phyloP scores from a whole-genome alignment of 495 filamentous ascomycete genomes.

The Penicillium ucsense region DNA sequence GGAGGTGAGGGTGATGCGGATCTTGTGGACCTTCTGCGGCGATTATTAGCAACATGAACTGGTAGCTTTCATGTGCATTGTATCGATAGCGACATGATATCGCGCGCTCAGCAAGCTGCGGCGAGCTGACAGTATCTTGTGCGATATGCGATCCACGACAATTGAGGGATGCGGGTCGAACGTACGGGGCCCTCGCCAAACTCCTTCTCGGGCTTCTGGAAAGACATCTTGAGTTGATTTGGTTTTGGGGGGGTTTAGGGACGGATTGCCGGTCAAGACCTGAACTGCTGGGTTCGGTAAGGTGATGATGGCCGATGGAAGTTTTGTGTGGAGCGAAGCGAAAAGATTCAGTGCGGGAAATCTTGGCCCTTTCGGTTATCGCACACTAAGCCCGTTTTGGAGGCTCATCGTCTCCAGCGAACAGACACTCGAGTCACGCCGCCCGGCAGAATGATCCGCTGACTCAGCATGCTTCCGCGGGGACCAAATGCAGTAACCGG shows the following conservation, averaged over 20 bases:
- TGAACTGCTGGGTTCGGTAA: slow-evolving; percentile 65
- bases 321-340: slow-evolving; percentile 22
- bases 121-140: background rate
- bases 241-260: slow-evolving; percentile 10
- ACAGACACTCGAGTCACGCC: no score
- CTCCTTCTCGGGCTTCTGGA: slow-evolving; percentile 93
- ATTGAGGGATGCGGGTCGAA: slow-evolving; percentile 7
- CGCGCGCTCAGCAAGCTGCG: background rate
- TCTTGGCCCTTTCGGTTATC: slow-evolving; percentile 39
- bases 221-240: slow-evolving; percentile 65
- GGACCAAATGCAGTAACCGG: slow-evolving; percentile 10
- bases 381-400: slow-evolving; percentile 21
- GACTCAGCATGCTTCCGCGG: slow-evolving; percentile 16
- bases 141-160: background rate
- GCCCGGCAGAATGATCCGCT: background rate
- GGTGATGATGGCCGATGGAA: slow-evolving; percentile 57
- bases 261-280: slow-evolving; percentile 47
- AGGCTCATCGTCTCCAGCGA: background rate
- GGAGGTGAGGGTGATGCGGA: slow-evolving; percentile 94
- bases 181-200: slow-evolving; percentile 74
- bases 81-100: slow-evolving; percentile 4
- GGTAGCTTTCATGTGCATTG: background rate
- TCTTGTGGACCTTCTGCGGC: slow-evolving; percentile 85
- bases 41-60: slow-evolving; percentile 5
- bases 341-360: slow-evolving; percentile 24